These are phyloP conservation scores for Ganoderma meredithae DNA, from an alignment of 1,284 basidiomycete genomes.

Conservation along the genomic window DNA sequence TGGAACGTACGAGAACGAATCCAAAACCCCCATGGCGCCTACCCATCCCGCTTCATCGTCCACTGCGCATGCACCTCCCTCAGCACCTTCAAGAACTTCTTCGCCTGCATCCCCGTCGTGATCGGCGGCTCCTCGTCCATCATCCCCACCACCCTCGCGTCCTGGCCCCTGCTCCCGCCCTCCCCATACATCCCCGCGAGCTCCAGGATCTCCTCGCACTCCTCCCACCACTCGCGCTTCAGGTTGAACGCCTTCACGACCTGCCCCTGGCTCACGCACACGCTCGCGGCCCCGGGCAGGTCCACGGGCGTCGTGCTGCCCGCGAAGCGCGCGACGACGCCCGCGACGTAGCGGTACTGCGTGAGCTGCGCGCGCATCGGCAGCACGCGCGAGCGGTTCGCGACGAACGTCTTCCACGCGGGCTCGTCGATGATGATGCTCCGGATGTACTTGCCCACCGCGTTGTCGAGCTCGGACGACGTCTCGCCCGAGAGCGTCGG, in stretches of 20 bases:
- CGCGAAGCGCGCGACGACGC: slow-evolving; percentile 37
- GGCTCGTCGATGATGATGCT: slow-evolving; percentile 33
- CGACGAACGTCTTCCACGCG: slow-evolving; percentile 37
- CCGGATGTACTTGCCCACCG: slow-evolving; percentile 36
- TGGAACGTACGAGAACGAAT: neutral
- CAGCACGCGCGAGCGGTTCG: slow-evolving; percentile 29
- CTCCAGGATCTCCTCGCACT: slow-evolving; percentile 57
- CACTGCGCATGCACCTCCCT: slow-evolving; percentile 50
- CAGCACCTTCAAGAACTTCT: slow-evolving; percentile 56
- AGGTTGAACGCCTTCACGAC: slow-evolving; percentile 60
- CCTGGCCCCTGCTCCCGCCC: slow-evolving; percentile 55
- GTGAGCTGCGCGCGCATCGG: slow-evolving; percentile 38
- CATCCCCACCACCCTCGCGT: slow-evolving; percentile 57
- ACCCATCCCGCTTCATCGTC: slow-evolving; percentile 27
- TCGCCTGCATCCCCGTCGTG: slow-evolving; percentile 49
- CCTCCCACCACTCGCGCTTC: slow-evolving; percentile 50
- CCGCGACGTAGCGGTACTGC: slow-evolving; percentile 42
- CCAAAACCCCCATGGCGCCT: neutral
- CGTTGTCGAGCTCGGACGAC: slow-evolving; percentile 31
- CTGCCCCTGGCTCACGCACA: slow-evolving; percentile 54
- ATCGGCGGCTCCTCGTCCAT: slow-evolving; percentile 53
- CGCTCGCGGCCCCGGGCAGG: slow-evolving; percentile 31
- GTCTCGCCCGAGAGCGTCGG: slow-evolving; percentile 26
- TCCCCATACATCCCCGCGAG: slow-evolving; percentile 65
- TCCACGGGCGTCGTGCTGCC: slow-evolving; percentile 34